phyloP scores from a whole-genome alignment of 306 rosid species.

The Datisca glomerata region DNA sequence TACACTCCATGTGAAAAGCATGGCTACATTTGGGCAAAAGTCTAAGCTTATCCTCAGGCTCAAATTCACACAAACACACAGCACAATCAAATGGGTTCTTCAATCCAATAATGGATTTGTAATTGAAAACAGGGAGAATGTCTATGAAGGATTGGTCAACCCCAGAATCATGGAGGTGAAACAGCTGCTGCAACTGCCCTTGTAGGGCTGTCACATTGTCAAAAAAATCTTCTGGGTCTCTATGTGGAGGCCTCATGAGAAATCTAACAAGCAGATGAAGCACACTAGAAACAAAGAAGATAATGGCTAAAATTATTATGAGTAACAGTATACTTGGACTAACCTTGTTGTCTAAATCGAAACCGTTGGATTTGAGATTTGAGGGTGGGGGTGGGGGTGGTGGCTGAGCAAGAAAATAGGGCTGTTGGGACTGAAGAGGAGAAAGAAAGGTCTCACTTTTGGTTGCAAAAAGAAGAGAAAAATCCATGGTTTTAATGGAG shows the following conservation, averaged over 20 bases:
- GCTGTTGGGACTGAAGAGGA: constrained; percentile 27
- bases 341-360: constrained; percentile 40
- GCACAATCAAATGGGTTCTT: constrained; percentile 91
- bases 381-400: constrained; percentile 24
- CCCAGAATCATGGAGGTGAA: constrained; percentile 91
- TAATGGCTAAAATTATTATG: constrained; percentile 64
- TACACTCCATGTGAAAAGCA: constrained; percentile 87
- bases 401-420: constrained; percentile 19
- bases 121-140: constrained; percentile 68
- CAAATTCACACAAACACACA: constrained; percentile 91
- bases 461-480: constrained; percentile 4
- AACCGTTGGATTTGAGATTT: constrained; percentile 23
- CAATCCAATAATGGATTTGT: constrained; percentile 69
- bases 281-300: constrained; percentile 86
- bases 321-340: constrained; percentile 68
- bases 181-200: constrained; percentile 90
- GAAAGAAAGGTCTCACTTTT: constrained; percentile 14
- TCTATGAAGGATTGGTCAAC: constrained; percentile 94
- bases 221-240: constrained; percentile 53
- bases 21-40: constrained; percentile 90
- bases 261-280: constrained; percentile 86
- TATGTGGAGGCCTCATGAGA: constrained; percentile 41
- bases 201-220: constrained; percentile 71
- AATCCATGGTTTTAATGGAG: neutral
- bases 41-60: constrained; percentile 71